Conservation (phyloP, 2,329 filamentous ascomycete genomes). For the Blastomyces silverae region DNA sequence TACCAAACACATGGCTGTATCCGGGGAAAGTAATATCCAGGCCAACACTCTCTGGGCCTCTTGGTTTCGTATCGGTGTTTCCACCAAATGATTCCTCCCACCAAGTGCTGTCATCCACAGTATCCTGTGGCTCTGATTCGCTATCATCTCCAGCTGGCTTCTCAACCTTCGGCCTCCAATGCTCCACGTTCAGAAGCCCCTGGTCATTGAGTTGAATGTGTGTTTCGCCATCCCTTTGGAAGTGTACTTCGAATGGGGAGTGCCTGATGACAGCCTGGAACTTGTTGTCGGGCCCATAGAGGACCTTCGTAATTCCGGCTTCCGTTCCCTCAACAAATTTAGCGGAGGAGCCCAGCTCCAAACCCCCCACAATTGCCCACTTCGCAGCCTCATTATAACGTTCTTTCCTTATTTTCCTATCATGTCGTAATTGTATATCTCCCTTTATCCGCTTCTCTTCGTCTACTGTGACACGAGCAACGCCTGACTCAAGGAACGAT, state of each 20-base stretch:
- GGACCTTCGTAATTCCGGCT: conserved; percentile 61
- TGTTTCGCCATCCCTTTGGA: conserved; percentile 71
- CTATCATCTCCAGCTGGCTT: conserved; percentile 39
- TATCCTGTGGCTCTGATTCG: conserved; percentile 34
- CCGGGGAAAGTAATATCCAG: conserved; percentile 88
- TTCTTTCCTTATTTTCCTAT: conserved; percentile 79
- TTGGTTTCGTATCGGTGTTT: conserved; percentile 92
- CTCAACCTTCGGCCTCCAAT: conserved; percentile 86
- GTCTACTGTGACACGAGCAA: conserved; percentile 79
- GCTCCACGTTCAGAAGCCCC: conserved; percentile 87
- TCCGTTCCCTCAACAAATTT: conserved; percentile 60
- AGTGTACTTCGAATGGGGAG: conserved; percentile 76
- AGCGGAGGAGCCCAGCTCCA: conserved; percentile 64
- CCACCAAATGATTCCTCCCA: conserved; percentile 97
- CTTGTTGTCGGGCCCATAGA: conserved; percentile 67
- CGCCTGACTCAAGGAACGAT: conserved; percentile 83
- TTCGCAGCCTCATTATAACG: conserved; percentile 87
- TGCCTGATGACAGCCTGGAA: conserved; percentile 81
- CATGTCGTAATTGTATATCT: conserved; percentile 78
- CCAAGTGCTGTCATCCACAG: conserved; percentile 81
- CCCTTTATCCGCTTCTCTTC: conserved; percentile 86
- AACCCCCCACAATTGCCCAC: conserved; percentile 78
- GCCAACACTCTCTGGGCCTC: conserved; percentile 83
- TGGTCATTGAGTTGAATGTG: conserved; percentile 85
- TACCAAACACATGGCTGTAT: conserved; percentile 88